phyloP scores from a whole-genome alignment of 2,329 filamentous ascomycete genomes.

The Tolypocladium pustulatum region DNA sequence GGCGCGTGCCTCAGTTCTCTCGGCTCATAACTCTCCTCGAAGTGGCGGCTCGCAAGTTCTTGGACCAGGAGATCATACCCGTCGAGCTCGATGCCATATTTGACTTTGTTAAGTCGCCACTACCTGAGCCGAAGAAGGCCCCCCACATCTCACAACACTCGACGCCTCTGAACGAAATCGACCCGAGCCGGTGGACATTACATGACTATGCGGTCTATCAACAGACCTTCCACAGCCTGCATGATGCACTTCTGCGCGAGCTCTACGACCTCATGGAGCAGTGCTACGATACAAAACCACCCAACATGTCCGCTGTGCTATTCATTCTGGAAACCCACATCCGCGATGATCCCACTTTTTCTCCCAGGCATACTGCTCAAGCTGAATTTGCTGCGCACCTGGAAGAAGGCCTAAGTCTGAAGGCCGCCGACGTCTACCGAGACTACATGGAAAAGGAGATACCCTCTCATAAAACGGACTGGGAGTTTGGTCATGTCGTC shows the following conservation, averaged over 20 bases:
- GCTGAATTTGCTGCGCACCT: conserved; percentile 64
- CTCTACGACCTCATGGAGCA: conserved; percentile 80
- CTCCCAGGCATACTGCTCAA: conserved; percentile 56
- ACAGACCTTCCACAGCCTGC: conserved; percentile 60
- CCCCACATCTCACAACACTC: conserved; percentile 43
- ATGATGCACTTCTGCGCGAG: conserved; percentile 77
- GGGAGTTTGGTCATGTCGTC: conserved; percentile 87
- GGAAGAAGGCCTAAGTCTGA: conserved; percentile 59
- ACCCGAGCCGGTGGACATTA: conserved; percentile 54
- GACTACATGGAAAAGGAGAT: conserved; percentile 70
- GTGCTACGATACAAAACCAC: conserved; percentile 82
- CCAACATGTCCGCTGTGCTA: conserved; percentile 69
- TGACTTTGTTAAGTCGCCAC: conserved; percentile 65
- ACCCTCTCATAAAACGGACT: conserved; percentile 67
- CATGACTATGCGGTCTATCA: conserved; percentile 63
- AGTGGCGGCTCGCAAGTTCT: conserved; percentile 73
- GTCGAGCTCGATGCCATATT: conserved; percentile 79
- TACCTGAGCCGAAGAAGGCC: conserved; percentile 54
- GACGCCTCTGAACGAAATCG: conserved; percentile 43
- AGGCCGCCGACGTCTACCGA: conserved; percentile 71
- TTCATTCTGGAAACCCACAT: conserved; percentile 75
- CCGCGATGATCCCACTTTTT: conserved; percentile 66
- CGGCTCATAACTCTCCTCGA: conserved; percentile 75
- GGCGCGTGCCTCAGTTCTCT: conserved; percentile 79
- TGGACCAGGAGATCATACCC: conserved; percentile 70